Conservation (phyloP, 495 filamentous ascomycete species). For the Echria macrotheca region DNA sequence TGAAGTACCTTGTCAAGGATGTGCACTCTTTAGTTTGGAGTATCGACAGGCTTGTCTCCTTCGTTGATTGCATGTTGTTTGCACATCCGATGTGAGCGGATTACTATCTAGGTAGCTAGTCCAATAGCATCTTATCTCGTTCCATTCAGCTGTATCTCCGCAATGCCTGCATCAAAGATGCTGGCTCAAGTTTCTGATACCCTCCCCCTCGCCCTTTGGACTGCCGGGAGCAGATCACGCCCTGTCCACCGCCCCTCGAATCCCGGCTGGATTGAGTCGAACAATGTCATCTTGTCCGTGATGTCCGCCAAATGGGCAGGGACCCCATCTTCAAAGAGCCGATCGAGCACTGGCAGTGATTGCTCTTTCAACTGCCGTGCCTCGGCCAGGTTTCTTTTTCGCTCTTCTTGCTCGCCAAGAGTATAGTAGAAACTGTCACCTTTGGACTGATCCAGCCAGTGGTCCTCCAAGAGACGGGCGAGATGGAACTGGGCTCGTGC, state of each 20-base stretch:
- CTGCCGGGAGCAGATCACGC: neutral
- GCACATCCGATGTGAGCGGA: no score
- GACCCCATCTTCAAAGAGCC: neutral
- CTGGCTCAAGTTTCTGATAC: no score
- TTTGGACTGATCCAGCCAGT: neutral
- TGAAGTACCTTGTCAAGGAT: no score
- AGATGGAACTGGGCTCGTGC: neutral
- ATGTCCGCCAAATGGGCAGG: neutral
- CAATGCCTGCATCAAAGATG: no score
- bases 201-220: neutral
- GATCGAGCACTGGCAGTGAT: neutral
- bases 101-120: no score
- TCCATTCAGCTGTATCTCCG: no score
- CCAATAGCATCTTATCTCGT: no score
- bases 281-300: neutral
- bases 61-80: no score
- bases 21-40: no score
- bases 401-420: neutral
- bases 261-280: neutral
- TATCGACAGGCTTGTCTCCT: no score
- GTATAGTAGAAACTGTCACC: neutral
- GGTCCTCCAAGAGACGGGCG: neutral
- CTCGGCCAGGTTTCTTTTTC: neutral
- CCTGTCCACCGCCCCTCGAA: neutral
- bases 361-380: neutral